A percentile compares a stretch with the other conserved stretches of the same genome.
Conservation (phyloP, 768 basidiomycete species). For the Collybiopsis confluens region DNA sequence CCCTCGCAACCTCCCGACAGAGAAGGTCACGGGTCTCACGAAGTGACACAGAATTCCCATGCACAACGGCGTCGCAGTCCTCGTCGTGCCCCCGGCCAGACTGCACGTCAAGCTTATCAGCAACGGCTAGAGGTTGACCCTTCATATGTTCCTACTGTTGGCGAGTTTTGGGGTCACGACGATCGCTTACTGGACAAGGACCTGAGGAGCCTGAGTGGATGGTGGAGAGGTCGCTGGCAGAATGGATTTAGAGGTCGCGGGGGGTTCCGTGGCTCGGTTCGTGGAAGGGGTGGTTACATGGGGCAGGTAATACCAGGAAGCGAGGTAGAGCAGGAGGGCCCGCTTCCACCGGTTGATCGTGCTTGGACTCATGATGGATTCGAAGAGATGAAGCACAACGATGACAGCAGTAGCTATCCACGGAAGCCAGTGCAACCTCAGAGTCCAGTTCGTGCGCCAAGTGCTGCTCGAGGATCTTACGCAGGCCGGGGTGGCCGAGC, state of each 20-base stretch:
- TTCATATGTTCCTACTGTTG: slow-evolving; percentile 85
- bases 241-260: slow-evolving; percentile 63
- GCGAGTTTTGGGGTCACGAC: slow-evolving; percentile 94
- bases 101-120: slow-evolving; percentile 83
- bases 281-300: slow-evolving; percentile 49
- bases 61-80: slow-evolving; percentile 21
- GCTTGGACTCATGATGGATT: slow-evolving; percentile 86
- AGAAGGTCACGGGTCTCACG: slow-evolving; percentile 18
- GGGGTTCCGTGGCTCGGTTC: slow-evolving; percentile 32
- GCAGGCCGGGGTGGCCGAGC: slow-evolving; percentile 42
- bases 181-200: slow-evolving; percentile 84
- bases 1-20: slow-evolving; percentile 23
- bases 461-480: slow-evolving; percentile 39
- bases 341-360: slow-evolving; percentile 51
- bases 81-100: slow-evolving; percentile 44
- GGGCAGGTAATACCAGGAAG: slow-evolving; percentile 16
- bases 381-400: slow-evolving; percentile 78
- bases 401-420: slow-evolving; percentile 33
- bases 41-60: slow-evolving; percentile 20
- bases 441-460: slow-evolving; percentile 27
- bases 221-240: slow-evolving; percentile 84
- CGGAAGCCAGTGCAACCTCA: slow-evolving; percentile 26
- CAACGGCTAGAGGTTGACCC: slow-evolving; percentile 80
- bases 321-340: slow-evolving; percentile 24
- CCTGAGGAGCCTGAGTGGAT: slow-evolving; percentile 74